Evolutionary conservation across 345 rosid species (phyloP).

Genomic region (Populus simonii): DNA sequence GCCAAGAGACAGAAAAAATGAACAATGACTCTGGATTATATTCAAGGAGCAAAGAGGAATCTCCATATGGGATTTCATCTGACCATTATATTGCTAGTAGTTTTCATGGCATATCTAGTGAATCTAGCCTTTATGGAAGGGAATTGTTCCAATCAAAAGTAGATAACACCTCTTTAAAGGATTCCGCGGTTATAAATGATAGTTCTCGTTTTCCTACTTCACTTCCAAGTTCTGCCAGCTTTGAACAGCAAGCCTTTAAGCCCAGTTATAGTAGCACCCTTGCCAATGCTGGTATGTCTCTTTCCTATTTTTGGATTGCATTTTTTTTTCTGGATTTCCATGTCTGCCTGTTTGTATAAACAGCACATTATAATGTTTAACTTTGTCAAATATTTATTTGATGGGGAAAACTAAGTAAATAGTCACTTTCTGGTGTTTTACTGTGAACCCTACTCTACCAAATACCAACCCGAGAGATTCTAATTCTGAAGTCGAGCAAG

Average conservation of each 20-base stretch:
- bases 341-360: conserved; percentile 1
- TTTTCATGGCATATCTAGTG: conserved; percentile 23
- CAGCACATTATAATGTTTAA: conserved; percentile 4
- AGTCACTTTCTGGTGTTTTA: conserved; percentile 18
- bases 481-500: conserved; percentile 36
- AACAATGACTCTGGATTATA: conserved; percentile 29
- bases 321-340: conserved; percentile 18
- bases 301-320: conserved; percentile 34
- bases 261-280: conserved; percentile 26
- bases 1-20: conserved; percentile 31
- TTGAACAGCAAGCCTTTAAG: conserved; percentile 26
- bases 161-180: conserved; percentile 31
- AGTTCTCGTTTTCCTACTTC: conserved; percentile 17
- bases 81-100: conserved; percentile 21
- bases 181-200: conserved; percentile 18
- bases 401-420: conserved; percentile 15
- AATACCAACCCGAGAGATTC: conserved; percentile 36
- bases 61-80: conserved; percentile 23
- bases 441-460: conserved; percentile 42
- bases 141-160: conserved; percentile 35
- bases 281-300: conserved; percentile 29
- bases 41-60: conserved; percentile 25
- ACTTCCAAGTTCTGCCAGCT: conserved; percentile 32
- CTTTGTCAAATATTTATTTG: conserved; percentile 10
- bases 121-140: conserved; percentile 24